phyloP scores from a whole-genome alignment of 148 eudicot genomes.

The Salicornia ramosissima region DNA sequence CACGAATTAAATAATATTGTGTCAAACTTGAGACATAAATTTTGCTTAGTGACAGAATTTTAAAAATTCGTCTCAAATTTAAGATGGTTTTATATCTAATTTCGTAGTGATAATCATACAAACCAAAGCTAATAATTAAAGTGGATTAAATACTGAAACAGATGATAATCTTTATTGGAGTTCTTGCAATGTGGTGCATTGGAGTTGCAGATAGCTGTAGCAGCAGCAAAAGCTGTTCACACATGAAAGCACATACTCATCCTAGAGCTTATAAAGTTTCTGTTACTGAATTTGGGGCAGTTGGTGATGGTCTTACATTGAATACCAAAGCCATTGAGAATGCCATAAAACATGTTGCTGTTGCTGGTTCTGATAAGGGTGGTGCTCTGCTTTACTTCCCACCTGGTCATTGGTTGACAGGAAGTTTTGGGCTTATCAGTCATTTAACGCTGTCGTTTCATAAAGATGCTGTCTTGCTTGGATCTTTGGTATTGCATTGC shows the following conservation, averaged over 20 bases:
- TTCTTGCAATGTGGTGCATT: background rate
- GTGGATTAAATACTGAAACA: background rate
- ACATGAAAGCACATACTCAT: background rate
- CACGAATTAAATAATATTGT: too few relatives aligned
- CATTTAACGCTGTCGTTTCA: conserved; percentile 31
- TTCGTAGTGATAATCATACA: too few relatives aligned
- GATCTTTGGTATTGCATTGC: conserved; percentile 24
- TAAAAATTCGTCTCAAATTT: too few relatives aligned
- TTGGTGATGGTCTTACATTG: conserved; percentile 33
- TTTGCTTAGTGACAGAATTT: too few relatives aligned
- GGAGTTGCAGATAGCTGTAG: background rate
- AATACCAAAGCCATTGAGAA: conserved; percentile 31
- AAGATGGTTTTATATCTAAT: too few relatives aligned
- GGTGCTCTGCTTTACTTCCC: conserved; percentile 33
- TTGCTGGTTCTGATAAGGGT: conserved; percentile 21
- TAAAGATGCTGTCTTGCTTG: conserved; percentile 28
- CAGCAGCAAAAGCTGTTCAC: background rate
- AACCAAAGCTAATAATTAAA: too few relatives aligned
- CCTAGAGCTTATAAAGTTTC: conserved; percentile 17
- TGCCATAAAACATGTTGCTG: conserved; percentile 26
- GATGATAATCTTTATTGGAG: background rate
- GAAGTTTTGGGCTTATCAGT: conserved; percentile 30
- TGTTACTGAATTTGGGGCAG: conserved; percentile 35
- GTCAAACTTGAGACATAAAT: too few relatives aligned
- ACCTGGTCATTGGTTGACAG: conserved; percentile 35